Conservation (phyloP, 805 yeast species). For the Pichia nakasei region DNA sequence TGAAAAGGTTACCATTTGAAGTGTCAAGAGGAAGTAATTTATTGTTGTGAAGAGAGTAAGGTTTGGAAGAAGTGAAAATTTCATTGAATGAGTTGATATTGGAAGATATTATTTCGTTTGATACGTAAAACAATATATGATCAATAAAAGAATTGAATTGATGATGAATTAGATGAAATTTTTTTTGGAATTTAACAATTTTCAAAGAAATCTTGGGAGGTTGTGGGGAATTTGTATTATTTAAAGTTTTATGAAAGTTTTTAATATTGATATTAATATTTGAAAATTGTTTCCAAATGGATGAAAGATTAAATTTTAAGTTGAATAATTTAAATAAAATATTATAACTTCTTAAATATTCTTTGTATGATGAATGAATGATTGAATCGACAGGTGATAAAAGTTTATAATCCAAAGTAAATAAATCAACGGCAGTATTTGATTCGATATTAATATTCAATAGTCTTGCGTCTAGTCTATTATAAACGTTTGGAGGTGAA, state of each 20-base stretch:
- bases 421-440: constrained; percentile 82
- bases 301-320: constrained; percentile 42
- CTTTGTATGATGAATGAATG: constrained; percentile 43
- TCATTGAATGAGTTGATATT: constrained; percentile 25
- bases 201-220: neutral
- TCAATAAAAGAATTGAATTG: constrained; percentile 35
- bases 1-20: constrained; percentile 22
- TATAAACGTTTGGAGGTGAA: constrained; percentile 31
- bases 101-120: constrained; percentile 38
- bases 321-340: constrained; percentile 75
- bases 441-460: constrained; percentile 53
- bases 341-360: constrained; percentile 74
- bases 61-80: constrained; percentile 10
- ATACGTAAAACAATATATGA: constrained; percentile 32
- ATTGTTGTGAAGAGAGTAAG: constrained; percentile 1
- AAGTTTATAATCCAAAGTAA: constrained; percentile 70
- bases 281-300: constrained; percentile 34
- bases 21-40: constrained; percentile 2
- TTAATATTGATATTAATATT: neutral
- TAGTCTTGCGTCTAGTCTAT: constrained; percentile 73
- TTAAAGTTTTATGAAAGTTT: neutral
- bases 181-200: constrained; percentile 11
- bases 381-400: constrained; percentile 45
- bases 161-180: constrained; percentile 30
- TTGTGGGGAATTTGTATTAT: neutral